phyloP scores from a whole-genome alignment of 441 rosid genomes.

The Mallotus repandus region DNA sequence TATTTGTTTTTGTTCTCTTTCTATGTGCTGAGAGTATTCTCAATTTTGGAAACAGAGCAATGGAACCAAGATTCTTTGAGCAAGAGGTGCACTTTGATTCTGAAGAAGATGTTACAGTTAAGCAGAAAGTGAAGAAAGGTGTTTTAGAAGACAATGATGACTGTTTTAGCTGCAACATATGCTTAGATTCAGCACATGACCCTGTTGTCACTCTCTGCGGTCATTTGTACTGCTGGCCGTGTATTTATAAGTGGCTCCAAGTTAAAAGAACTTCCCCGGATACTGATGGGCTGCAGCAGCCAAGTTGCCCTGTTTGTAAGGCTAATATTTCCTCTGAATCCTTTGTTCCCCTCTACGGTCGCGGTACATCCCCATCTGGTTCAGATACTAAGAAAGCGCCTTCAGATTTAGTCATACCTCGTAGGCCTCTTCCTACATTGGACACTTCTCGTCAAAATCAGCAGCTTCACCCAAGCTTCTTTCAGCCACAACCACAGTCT shows the following conservation, averaged over 20 bases:
- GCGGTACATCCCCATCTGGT: conserved; percentile 48
- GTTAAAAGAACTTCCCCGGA: conserved; percentile 57
- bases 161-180: conserved; percentile 77
- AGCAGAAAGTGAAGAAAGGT: conserved; percentile 35
- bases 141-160: conserved; percentile 33
- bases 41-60: conserved; percentile 29
- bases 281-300: conserved; percentile 50
- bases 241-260: conserved; percentile 82
- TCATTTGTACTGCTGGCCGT: conserved; percentile 89
- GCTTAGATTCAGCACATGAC: conserved; percentile 67
- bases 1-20: too few species aligned
- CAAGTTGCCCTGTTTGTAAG: conserved; percentile 78
- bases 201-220: conserved; percentile 87
- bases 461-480: conserved; percentile 32
- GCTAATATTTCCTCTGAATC: conserved; percentile 55
- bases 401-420: conserved; percentile 43
- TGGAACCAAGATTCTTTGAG: conserved; percentile 39
- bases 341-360: conserved; percentile 79
- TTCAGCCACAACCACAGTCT: conserved; percentile 32
- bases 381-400: conserved; percentile 31
- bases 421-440: conserved; percentile 49
- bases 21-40: not conserved
- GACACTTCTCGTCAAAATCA: conserved; percentile 32
- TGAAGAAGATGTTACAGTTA: conserved; percentile 27
- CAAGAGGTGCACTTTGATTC: conserved; percentile 33